Conservation (phyloP, 2,329 filamentous ascomycete genomes). For the Beauveria caledonica region DNA sequence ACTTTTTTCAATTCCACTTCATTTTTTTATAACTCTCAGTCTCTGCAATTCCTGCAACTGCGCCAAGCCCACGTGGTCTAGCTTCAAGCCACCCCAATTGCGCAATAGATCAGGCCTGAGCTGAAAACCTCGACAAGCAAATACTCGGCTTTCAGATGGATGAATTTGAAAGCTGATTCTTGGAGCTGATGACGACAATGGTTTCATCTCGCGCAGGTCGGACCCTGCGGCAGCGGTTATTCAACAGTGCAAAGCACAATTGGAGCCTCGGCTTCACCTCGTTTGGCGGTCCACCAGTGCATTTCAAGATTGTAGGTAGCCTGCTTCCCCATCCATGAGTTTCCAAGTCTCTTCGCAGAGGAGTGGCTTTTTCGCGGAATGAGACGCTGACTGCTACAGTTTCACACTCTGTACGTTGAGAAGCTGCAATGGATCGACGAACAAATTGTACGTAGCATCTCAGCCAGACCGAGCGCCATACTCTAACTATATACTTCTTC, state of each 20-base stretch:
- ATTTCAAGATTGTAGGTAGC: constrained; percentile 54
- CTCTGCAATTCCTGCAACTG: neutral
- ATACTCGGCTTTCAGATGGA: too few relatives aligned
- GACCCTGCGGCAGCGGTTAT: neutral
- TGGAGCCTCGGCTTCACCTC: constrained; percentile 59
- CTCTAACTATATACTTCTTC: neutral
- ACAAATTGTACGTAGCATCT: constrained; percentile 40
- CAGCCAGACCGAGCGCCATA: neutral
- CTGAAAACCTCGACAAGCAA: neutral
- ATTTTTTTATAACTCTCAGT: neutral
- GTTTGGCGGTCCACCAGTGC: constrained; percentile 61
- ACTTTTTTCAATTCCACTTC: neutral
- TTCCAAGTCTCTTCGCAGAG: neutral
- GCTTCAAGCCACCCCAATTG: constrained; percentile 1
- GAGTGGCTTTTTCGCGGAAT: too few relatives aligned
- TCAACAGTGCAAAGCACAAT: constrained; percentile 17
- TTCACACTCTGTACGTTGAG: constrained; percentile 53
- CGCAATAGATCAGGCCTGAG: neutral
- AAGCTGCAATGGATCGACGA: constrained; percentile 60
- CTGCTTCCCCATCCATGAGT: neutral
- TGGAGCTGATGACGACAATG: neutral
- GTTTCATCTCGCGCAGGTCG: neutral
- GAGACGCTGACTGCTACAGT: constrained; percentile 21
- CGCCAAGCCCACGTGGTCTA: constrained; percentile 8
- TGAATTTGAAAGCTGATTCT: neutral